A percentile compares a stretch with the other conserved stretches of the same genome.
These are phyloP conservation scores for Zygoascus bituminiphila DNA, from an alignment of 805 yeast genomes.

Conservation along the genomic window DNA sequence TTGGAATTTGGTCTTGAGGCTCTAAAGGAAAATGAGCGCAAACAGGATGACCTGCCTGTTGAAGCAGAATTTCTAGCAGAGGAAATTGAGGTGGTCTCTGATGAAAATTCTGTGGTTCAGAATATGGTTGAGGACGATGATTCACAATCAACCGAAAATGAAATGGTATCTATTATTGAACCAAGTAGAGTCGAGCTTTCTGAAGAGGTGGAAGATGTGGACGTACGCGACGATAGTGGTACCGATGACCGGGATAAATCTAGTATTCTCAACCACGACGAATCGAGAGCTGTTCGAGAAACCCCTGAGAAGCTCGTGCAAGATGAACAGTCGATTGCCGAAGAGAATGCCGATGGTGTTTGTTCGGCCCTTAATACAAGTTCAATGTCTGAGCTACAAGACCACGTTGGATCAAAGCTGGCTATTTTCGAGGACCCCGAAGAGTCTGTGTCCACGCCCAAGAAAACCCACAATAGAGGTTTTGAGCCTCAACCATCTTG, in stretches of 20 bases:
- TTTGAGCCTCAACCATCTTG: constrained; percentile 8
- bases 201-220: neutral
- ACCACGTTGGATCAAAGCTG: constrained; percentile 5
- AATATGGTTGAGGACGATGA: neutral
- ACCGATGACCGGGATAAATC: neutral
- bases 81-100: neutral
- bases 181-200: neutral
- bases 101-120: neutral
- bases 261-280: neutral
- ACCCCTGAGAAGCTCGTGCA: neutral
- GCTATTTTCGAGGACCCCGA: constrained; percentile 15
- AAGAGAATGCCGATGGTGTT: neutral
- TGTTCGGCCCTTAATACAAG: neutral
- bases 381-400: constrained; percentile 5
- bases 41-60: neutral
- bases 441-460: constrained; percentile 9
- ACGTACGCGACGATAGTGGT: neutral
- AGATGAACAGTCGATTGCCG: neutral
- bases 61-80: neutral
- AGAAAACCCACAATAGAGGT: constrained; percentile 2
- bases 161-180: neutral
- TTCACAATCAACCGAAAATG: neutral
- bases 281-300: neutral
- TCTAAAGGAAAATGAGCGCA: neutral
- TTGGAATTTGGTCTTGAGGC: neutral